Evolutionary conservation across 805 yeast species (phyloP), one percentile per base, ranked within the genome.

Genomic region (Monosporozyma unispora): DNA sequence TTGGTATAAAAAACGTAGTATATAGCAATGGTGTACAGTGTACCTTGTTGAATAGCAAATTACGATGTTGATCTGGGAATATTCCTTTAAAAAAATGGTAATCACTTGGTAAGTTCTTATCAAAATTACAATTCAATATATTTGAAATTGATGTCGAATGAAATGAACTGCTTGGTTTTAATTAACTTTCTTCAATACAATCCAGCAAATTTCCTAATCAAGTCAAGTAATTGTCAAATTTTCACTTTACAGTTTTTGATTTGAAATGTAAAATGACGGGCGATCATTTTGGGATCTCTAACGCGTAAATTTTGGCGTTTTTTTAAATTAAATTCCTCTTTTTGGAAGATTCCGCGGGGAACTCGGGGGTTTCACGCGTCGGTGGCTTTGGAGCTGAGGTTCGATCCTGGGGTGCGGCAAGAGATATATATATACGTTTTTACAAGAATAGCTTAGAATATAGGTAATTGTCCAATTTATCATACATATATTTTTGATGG

Each of bases 181-280:
- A 18, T 37, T 18, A 11, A 31, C 18, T 31, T 31, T 31, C 18
- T 16, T 16, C 22, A 35, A 18, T 35, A 35, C 22, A 6, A 35
- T 35, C 39, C 22, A 35, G 22, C 39, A 23, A 16, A 37, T 41
- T 41, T 41, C 44, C 44, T 41, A 41, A 23, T n/a, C n/a, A 6
- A 41, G 44, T 25, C 31, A 41, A 41, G 19, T 41, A 41, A 41
- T 41, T 41, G 44, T 21, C 42, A 39, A 39, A 39, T 39, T 39
- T 39, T 39, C 42, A 39, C 23, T 39, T 39, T 21, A 21, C 21
- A 5, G 35, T 31, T 16, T 31, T 31, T 19, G 42, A 18, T 21
- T 14, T 5, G 6, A 3, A 11, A 21, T 21, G 21, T 22, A 4
- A 21, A 21, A 10, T 39, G 10, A 21, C 16, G 42, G 16, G 6